Evolutionary conservation across 106 monocot species (phyloP), one percentile per base, ranked within the genome.

Genomic region (Apostasia ramifera): DNA sequence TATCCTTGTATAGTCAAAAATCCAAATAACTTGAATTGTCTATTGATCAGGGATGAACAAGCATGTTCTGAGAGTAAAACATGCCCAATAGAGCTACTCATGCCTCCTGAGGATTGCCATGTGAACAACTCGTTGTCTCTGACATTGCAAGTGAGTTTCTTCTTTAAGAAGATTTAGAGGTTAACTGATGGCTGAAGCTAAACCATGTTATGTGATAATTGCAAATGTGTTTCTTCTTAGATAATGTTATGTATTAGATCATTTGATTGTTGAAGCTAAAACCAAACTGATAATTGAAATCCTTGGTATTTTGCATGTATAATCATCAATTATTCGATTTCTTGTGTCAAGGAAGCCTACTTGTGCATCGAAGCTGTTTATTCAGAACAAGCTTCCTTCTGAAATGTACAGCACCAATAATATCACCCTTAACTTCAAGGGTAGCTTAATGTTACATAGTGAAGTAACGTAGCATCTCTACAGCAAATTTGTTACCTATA

Each of bases 31-130:
- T 56, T 61, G 14, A 66, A 73, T 26, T 55, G n/a, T 74, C 52
- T 15, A 56, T 83, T 79, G 7, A 50, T 72, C 81, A 94, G 94
- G 77, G 74, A 59, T 66, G 62, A 73, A 56, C 72, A 78, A 69
- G 80, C 84, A 67, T 74, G 44, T 42, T 94, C 91, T 74, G 85
- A 85, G 56, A 94, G 88, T 75, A 83, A 83, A 76, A 82, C 85
- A 10, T 94, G 94, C 72, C 94, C 94, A 56, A 61, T 63, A 66
- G 94, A 94, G 68, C 64, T 94, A 75, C 83, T 94, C 57, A 77
- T 70, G 73, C 94, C 94, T 49, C 91, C 94, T 74, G 94, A 94
- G 71, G 94, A 94, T 79, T 94, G 94, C 50, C 94, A 94, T 69
- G 87, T 91, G 41, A 94, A 94, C 66, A 88, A 70, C 72, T 88